Evolutionary conservation across 768 basidiomycete genomes (phyloP), one percentile per base, ranked within the genome.

Genomic region (Calocera viscosa): DNA sequence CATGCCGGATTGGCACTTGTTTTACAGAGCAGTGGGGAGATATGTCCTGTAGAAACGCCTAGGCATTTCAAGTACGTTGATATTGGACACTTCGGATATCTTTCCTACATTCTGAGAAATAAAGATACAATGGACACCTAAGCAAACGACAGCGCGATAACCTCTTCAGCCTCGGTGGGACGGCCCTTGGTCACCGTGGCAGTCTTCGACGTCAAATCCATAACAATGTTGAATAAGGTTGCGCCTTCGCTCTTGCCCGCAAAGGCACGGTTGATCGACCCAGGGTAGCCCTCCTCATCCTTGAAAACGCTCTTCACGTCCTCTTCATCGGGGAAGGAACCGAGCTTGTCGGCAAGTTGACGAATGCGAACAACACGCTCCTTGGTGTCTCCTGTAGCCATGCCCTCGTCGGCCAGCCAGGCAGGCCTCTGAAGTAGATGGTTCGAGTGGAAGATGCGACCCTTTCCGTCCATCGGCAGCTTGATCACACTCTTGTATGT

Each of bases 1-100:
- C 0, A 85, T 89, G 68, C 72, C 76, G 1, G 81, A 81, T 68
- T 87, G 88, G 41, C 72, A 79, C 70, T 67, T 90, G 30, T 87
- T 85, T 72, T 83, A 81, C 79, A 86, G 89, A 74, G 77, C 76
- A 43, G 74, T 78, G 12, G 88, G 88, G 30, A 77, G 78, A 47
- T 85, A 67, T 32, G 53, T 60, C 2, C 30, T 60, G 49, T 39
- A 49, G 34, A n/a, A 49, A 63, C 8, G 10, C 2, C 26, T 47
- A 3, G 19, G 19, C 53, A 11, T 60, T 60, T 60, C 14, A n/a
- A n/a, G n/a, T n/a, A n/a, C 26, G 19, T 47, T 47, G 43, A 19
- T 24, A 47, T 7, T 47, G 8, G 43, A 47, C 19, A 47, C 43
- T 8, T 47, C 19, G 16, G 43, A 47, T 47, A 19, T 47, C 43